These are phyloP conservation scores for Copromyces sp. DNA, from an alignment of 495 filamentous ascomycete genomes.

Conservation along the genomic window DNA sequence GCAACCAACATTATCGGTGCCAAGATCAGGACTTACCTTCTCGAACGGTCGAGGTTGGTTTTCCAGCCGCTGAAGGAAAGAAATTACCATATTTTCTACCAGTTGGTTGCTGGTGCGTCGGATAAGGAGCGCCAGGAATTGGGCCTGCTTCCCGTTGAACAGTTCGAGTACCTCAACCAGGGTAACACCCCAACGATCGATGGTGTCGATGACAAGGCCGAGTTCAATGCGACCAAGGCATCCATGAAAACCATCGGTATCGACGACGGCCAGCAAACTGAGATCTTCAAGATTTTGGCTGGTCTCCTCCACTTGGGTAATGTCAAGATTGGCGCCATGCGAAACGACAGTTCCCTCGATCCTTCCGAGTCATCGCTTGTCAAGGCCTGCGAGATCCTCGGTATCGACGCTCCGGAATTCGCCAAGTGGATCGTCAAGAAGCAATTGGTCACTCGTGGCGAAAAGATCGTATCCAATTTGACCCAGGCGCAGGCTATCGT, in stretches of 20 bases:
- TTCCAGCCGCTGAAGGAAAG: constrained; percentile 96
- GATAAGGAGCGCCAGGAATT: constrained; percentile 72
- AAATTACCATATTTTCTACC: constrained; percentile 99
- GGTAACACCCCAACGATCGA: constrained; percentile 85
- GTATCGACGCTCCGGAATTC: constrained; percentile 79
- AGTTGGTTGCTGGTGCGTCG: constrained; percentile 89
- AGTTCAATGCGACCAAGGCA: constrained; percentile 79
- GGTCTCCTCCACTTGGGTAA: constrained; percentile 93
- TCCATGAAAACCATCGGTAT: constrained; percentile 88
- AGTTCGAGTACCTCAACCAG: constrained; percentile 95
- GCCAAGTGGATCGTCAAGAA: constrained; percentile 99
- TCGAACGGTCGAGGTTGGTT: constrained; percentile 94
- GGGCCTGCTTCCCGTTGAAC: constrained; percentile 67
- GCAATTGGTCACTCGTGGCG: constrained; percentile 89
- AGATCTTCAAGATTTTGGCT: constrained; percentile 86
- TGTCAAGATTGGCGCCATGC: constrained; percentile 82
- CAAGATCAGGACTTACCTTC: constrained; percentile 88
- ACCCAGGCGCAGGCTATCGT: constrained; percentile 90
- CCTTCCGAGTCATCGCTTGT: constrained; percentile 71
- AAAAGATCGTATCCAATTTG: constrained; percentile 95
- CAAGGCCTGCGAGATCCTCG: constrained; percentile 75
- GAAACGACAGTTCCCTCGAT: constrained; percentile 78
- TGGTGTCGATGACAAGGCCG: constrained; percentile 89
- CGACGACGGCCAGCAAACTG: constrained; percentile 54
- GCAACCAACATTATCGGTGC: constrained; percentile 95